Evolutionary conservation across 495 filamentous ascomycete species (phyloP).

Genomic region (Viridothelium virens): DNA sequence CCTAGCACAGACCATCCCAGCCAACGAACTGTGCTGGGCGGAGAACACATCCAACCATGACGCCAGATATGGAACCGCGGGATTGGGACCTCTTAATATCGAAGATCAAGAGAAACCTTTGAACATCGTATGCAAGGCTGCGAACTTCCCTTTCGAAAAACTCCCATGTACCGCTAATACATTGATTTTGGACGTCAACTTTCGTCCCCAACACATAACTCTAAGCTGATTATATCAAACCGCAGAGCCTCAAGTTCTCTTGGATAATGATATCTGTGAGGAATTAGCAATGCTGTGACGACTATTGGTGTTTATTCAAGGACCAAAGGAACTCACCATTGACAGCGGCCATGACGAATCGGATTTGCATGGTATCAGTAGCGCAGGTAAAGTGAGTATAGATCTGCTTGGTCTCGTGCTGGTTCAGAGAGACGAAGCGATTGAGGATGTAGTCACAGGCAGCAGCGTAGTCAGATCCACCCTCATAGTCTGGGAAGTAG

Average conservation of each 20-base stretch:
- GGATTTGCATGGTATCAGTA: slow-evolving; percentile 91
- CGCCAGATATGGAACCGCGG: not conserved
- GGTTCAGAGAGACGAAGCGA: slow-evolving; percentile 93
- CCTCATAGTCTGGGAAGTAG: slow-evolving; percentile 98
- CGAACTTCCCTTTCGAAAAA: not conserved
- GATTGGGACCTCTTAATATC: no score
- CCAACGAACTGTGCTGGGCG: no score
- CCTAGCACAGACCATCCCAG: no score
- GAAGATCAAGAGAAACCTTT: not conserved
- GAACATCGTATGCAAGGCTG: not conserved
- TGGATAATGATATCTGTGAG: slow-evolving; percentile 95
- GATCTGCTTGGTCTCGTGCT: slow-evolving; percentile 98
- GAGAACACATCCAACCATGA: not conserved
- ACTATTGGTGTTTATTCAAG: not conserved
- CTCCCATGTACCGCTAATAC: no score
- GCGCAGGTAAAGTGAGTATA: slow-evolving; percentile 99
- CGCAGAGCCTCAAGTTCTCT: slow-evolving; percentile 96
- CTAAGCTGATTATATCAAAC: slow-evolving; percentile 68
- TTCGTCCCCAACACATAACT: not conserved
- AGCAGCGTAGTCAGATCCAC: slow-evolving; percentile 81
- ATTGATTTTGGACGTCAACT: not conserved
- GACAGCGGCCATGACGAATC: slow-evolving; percentile 99
- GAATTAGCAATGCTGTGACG: slow-evolving; percentile 17
- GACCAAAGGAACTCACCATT: slow-evolving; percentile 64
- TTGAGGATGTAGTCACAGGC: slow-evolving; percentile 97